These are phyloP conservation scores for Terfezia claveryi DNA, from an alignment of 495 filamentous ascomycete genomes.

Conservation along the genomic window DNA sequence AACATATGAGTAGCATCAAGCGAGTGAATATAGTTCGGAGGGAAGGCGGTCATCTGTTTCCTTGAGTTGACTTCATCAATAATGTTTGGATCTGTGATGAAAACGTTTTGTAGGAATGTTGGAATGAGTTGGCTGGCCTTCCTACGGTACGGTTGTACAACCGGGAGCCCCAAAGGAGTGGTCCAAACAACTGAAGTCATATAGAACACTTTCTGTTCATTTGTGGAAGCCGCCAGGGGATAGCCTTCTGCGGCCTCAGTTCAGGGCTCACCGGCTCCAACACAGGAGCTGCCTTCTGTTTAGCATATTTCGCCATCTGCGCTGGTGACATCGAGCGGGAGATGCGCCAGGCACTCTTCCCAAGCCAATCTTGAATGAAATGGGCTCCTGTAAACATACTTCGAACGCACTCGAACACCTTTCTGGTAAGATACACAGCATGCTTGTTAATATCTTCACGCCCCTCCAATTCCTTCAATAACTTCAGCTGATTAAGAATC, in stretches of 20 bases:
- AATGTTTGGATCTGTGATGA: constrained; percentile 33
- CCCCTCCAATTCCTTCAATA: constrained; percentile 11
- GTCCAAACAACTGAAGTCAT: constrained; percentile 81
- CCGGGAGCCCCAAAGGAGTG: constrained; percentile 78
- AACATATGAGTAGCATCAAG: constrained; percentile 97
- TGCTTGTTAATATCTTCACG: not conserved
- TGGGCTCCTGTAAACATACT: constrained; percentile 84
- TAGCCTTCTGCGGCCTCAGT: not conserved
- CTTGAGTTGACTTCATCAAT: constrained; percentile 53
- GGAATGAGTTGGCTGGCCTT: constrained; percentile 29
- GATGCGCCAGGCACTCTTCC: constrained; percentile 61
- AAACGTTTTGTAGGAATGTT: constrained; percentile 55
- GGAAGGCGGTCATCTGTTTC: constrained; percentile 88
- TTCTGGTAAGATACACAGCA: constrained; percentile 42
- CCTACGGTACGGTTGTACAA: constrained; percentile 82
- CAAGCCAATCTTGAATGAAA: constrained; percentile 85
- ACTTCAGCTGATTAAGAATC: constrained; percentile 54
- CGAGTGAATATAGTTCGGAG: constrained; percentile 98
- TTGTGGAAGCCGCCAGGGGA: not conserved
- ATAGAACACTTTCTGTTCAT: constrained; percentile 28
- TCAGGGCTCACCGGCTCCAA: constrained; percentile 10
- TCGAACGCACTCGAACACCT: constrained; percentile 60
- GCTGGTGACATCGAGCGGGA: constrained; percentile 52
- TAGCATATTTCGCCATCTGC: constrained; percentile 40
- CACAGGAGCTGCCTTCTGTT: too few relatives aligned